Percentiles rank a stretch among this genome's conserved stretches.
These are phyloP conservation scores for Bigelowiella natans DNA, from an alignment of 78 protist genomes.

Conservation along the genomic window DNA sequence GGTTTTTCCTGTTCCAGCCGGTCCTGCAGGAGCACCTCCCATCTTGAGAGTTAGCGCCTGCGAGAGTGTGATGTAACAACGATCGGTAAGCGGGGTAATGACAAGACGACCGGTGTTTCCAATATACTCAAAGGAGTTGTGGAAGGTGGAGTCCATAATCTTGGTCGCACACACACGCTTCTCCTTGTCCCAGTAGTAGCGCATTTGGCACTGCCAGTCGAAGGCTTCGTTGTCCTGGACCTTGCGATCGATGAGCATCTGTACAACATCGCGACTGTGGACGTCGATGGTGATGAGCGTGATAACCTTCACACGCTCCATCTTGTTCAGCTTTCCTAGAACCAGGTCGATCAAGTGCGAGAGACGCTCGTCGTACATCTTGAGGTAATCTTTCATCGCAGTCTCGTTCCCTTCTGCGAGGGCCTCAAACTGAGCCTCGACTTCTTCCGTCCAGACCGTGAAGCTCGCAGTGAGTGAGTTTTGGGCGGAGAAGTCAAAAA, in stretches of 20 bases:
- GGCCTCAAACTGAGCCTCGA: constrained; percentile 39
- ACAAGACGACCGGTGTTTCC: constrained; percentile 75
- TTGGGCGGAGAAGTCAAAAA: constrained; percentile 64
- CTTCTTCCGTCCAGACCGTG: constrained; percentile 55
- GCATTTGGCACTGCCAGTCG: constrained; percentile 76
- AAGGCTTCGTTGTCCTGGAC: constrained; percentile 34
- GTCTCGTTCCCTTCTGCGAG: constrained; percentile 62
- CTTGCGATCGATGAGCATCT: constrained; percentile 42
- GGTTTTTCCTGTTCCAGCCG: constrained; percentile 90
- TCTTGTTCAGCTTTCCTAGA: constrained; percentile 34
- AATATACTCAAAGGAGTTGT: constrained; percentile 67
- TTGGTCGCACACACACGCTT: constrained; percentile 7
- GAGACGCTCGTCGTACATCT: constrained; percentile 19
- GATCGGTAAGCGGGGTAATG: constrained; percentile 82
- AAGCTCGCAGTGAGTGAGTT: constrained; percentile 25
- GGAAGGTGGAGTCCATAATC: constrained; percentile 56
- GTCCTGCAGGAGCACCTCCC: constrained; percentile 90
- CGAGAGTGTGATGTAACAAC: constrained; percentile 82
- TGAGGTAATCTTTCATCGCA: constrained; percentile 48
- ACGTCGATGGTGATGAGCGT: constrained; percentile 70
- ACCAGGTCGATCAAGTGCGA: constrained; percentile 10
- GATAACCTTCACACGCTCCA: constrained; percentile 35
- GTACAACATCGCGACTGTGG: constrained; percentile 70
- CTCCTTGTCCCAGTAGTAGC: constrained; percentile 56
- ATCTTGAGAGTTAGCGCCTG: constrained; percentile 66